phyloP scores from a whole-genome alignment of 768 basidiomycete species.

The Cystoderma amianthinum region DNA sequence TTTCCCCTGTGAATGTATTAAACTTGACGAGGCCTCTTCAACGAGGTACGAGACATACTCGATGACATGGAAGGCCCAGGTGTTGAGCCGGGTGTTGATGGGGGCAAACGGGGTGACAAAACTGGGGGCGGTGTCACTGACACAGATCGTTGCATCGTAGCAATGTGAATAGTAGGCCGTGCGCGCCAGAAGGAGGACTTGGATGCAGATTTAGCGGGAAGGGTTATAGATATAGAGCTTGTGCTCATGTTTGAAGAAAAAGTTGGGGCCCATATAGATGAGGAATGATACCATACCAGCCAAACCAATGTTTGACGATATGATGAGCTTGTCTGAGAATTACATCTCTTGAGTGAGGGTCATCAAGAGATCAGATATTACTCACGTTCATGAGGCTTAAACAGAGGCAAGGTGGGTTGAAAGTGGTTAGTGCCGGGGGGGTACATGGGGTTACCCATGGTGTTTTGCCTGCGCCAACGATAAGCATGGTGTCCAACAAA shows the following conservation, averaged over 20 bases:
- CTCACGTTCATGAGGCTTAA: slow-evolving; percentile 1
- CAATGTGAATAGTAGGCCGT: slow-evolving; percentile 69
- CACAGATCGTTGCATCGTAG: slow-evolving; percentile 59
- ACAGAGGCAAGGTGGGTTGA: background rate
- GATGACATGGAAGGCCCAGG: slow-evolving; percentile 74
- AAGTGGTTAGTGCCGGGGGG: background rate
- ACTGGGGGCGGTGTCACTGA: slow-evolving; percentile 73
- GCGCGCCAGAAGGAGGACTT: slow-evolving; percentile 59
- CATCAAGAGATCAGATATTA: too few species aligned
- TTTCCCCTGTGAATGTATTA: slow-evolving; percentile 99
- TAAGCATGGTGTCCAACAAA: background rate
- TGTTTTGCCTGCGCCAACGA: background rate
- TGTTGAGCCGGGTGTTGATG: slow-evolving; percentile 63
- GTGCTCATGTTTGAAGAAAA: slow-evolving; percentile 19
- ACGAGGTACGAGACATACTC: slow-evolving; percentile 68
- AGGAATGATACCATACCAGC: slow-evolving; percentile 16
- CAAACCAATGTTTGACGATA: slow-evolving; percentile 24
- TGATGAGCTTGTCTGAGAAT: slow-evolving; percentile 29
- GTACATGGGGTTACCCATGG: background rate
- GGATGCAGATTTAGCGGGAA: slow-evolving; percentile 12
- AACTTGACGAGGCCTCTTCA: slow-evolving; percentile 70
- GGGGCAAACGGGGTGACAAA: slow-evolving; percentile 27
- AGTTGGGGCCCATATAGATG: slow-evolving; percentile 14
- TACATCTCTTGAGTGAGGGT: too few species aligned
- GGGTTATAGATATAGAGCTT: background rate